Evolutionary conservation across 495 filamentous ascomycete species (phyloP), one percentile per base, ranked within the genome.

Genomic region (Cetradonia linearis): DNA sequence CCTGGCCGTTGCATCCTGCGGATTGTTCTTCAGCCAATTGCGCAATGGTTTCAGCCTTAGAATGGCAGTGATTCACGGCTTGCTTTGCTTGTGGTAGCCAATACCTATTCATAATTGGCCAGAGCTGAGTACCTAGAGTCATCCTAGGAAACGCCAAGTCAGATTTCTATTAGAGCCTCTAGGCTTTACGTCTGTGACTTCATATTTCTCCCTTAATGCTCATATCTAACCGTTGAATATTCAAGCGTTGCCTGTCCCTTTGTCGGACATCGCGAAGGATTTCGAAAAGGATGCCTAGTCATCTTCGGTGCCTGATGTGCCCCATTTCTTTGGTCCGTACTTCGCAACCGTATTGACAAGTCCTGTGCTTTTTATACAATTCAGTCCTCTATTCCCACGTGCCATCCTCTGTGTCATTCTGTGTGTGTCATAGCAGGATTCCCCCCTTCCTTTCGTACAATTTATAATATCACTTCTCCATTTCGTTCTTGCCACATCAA

Each of bases 401-500:
- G 49, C 33, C 33, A 31, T 52, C 33, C 55, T 62, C 48, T 66
- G 64, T 65, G 65, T 63, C 65, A 63, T 65, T 27, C 63, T 60
- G 40, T 63, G 54, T 67, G 61, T 64, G 66, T 66, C 66, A 65
- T 64, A 42, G 61, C 66, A 63, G 61, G 58, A 61, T 66, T 56
- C 63, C 60, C 37, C 30, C 25, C 37, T 36, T 10, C 27, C 38
- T 46, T 47, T 44, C 16, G 8, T 53, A 50, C 44, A 57, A 8
- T 62, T 56, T 28, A 46, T 62, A 33, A 50, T 48, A 53, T 63
- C 7, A 34, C 7, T 59, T 23, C 27, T 42, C 42, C 48, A 48
- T 55, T 44, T 42, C 46, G 14, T 61, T 50, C 56, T 36, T 48
- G 42, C 52, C 38, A 37, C 47, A 44, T 59, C 46, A 37, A 36